Percentiles rank a stretch among this genome's conserved stretches.
Evolutionary conservation across 2,329 filamentous ascomycete species (phyloP).

Genomic region (Fusarium annulatum): DNA sequence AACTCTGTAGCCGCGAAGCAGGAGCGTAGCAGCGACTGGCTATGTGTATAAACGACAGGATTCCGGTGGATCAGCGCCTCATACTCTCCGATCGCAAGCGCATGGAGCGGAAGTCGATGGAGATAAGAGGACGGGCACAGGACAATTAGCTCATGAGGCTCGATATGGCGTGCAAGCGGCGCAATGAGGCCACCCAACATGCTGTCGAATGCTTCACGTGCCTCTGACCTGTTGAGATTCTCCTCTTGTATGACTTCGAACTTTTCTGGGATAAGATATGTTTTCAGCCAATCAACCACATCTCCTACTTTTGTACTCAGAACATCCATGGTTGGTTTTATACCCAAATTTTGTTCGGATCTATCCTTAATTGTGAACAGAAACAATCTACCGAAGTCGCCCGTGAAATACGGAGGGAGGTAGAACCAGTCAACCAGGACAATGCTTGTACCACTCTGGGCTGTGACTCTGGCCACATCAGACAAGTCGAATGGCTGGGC

Average conservation of each 20-base stretch:
- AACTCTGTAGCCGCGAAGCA: neutral
- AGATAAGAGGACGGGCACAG: neutral
- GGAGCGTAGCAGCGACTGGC: neutral
- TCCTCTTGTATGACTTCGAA: neutral
- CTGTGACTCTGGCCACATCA: neutral
- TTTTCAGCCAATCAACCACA: neutral
- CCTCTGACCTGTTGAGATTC: neutral
- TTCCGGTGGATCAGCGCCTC: neutral
- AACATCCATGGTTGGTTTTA: neutral
- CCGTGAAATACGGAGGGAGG: neutral
- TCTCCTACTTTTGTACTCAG: neutral
- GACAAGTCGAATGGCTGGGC: neutral
- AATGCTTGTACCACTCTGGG: neutral
- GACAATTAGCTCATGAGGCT: neutral
- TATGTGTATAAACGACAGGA: neutral
- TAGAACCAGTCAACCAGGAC: neutral
- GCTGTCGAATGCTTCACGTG: neutral
- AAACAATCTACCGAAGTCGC: neutral
- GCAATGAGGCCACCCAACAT: neutral
- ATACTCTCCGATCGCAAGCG: neutral
- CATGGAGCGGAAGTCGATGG: neutral
- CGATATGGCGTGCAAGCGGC: neutral
- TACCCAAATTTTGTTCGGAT: too few relatives aligned
- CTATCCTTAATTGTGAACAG: neutral
- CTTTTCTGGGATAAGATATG: neutral